Base-by-base conservation (phyloP, 148 eudicot species). In the Nepenthes mirabilis region DNA sequence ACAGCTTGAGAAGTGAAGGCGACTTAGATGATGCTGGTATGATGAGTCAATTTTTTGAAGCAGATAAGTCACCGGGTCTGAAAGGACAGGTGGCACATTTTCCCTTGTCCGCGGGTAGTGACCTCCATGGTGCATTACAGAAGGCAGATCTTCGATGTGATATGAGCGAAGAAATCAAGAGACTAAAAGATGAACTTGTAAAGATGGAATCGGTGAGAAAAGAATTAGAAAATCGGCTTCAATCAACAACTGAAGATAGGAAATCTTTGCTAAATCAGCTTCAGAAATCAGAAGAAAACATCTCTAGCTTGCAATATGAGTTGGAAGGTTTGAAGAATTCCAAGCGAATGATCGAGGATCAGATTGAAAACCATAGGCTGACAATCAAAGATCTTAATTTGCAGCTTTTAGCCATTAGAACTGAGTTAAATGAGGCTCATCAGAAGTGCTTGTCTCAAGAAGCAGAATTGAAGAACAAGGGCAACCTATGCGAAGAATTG, bases 361-460 rank as follows among this genome's bases (percentile, higher is more conserved):
- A 72, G 62, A 65, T 68, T 37, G 73, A 78, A 68, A 59, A 68
- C 63, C 65, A 58, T 32, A 77, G 66, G 70, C 59, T 74, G 75
- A 65, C 60, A 51, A 66, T 63, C 50, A 83, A 76, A 69, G 83
- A 80, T 51, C 85, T 76, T 49, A 76, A 75, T 59, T 64, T 61
- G 14, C 76, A 83, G 74, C 79, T 71, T 52, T 64, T 57, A 14
- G 77, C 64, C 23, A 70, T 74, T 37, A 72, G 65, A 72, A 67
- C 55, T 68, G 78, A 76, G 67, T 58, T 70, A 55, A 64, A 65
- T 14, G 79, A 85, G 63, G 69, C 75, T 54, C 40, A 48, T 37
- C 69, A 75, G 37, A 79, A 66, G 63, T 12, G 79, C 52, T 67
- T 57, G 36, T 61, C 60, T 37, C 62, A 75, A 40, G 80, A 83